These are phyloP conservation scores for Chrysanthemum makinoi DNA, from an alignment of 129 eudicot genomes.

Conservation along the genomic window DNA sequence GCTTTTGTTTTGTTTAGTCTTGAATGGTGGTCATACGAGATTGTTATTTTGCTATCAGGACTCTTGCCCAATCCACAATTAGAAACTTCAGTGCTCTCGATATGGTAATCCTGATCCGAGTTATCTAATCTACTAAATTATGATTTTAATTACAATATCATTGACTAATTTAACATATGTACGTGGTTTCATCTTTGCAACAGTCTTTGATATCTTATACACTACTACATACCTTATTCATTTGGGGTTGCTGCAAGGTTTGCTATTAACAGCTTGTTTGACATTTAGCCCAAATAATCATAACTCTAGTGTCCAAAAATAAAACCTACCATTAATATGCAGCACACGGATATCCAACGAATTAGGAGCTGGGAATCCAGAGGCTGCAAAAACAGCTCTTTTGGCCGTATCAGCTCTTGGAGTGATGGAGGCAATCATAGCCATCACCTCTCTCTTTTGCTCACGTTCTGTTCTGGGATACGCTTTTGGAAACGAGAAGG, in stretches of 20 bases:
- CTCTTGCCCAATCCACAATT: constrained; percentile 17
- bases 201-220: constrained; percentile 40
- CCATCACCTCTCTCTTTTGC: neutral
- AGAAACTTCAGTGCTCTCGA: constrained; percentile 59
- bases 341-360: constrained; percentile 29
- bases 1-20: constrained; percentile 2
- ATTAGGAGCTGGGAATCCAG: constrained; percentile 21
- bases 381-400: constrained; percentile 27
- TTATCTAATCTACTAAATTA: neutral
- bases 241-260: constrained; percentile 50
- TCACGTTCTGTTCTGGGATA: no score
- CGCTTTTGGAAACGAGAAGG: no score
- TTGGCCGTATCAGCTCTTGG: constrained; percentile 19
- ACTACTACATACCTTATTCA: constrained; percentile 15
- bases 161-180: neutral
- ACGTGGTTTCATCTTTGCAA: neutral
- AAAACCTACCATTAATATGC: neutral
- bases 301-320: neutral
- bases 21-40: constrained; percentile 27
- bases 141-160: neutral
- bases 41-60: constrained; percentile 45
- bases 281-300: neutral
- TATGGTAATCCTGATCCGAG: constrained; percentile 35
- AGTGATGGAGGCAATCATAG: constrained; percentile 26
- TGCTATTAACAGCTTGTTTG: neutral